A percentile compares a stretch with the other conserved stretches of the same genome.
phyloP scores from a whole-genome alignment of 75 land plant genomes.

The Isoetes taiwanensis region DNA sequence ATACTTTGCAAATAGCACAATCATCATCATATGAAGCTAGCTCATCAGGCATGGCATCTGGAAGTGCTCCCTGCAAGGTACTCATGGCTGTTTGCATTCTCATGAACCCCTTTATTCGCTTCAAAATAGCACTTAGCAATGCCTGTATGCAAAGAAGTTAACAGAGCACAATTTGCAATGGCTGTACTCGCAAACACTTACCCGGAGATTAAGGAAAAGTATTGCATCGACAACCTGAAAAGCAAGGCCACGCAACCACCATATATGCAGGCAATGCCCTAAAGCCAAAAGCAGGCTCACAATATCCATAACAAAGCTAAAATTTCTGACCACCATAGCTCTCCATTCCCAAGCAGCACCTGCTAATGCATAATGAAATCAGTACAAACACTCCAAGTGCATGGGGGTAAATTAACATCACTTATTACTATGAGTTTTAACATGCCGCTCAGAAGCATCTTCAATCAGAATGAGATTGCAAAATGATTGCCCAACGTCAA shows the following conservation, averaged over 20 bases:
- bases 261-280: conserved; percentile 72
- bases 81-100: conserved; percentile 54
- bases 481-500: too few species aligned
- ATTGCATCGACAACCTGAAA: conserved; percentile 90
- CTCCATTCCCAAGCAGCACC: conserved; percentile 77
- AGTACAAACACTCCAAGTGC: background rate
- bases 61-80: conserved; percentile 70
- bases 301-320: conserved; percentile 72
- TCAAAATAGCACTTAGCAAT: conserved; percentile 63
- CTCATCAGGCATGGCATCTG: conserved; percentile 81
- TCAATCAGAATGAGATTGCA: too few species aligned
- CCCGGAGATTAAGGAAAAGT: conserved; percentile 79
- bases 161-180: conserved; percentile 5
- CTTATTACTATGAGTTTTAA: too few species aligned
- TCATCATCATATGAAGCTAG: conserved; percentile 76
- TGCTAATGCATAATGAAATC: too few species aligned
- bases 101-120: conserved; percentile 71
- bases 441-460: too few species aligned
- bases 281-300: conserved; percentile 68
- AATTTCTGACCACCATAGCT: conserved; percentile 48
- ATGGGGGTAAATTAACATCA: too few species aligned
- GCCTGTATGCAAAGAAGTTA: conserved; percentile 31
- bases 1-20: conserved; percentile 88
- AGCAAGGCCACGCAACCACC: conserved; percentile 88
- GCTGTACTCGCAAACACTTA: conserved; percentile 15